These are phyloP conservation scores for Hondaea fermentalgiana DNA, from an alignment of 108 stramenopile species.

Conservation along the genomic window DNA sequence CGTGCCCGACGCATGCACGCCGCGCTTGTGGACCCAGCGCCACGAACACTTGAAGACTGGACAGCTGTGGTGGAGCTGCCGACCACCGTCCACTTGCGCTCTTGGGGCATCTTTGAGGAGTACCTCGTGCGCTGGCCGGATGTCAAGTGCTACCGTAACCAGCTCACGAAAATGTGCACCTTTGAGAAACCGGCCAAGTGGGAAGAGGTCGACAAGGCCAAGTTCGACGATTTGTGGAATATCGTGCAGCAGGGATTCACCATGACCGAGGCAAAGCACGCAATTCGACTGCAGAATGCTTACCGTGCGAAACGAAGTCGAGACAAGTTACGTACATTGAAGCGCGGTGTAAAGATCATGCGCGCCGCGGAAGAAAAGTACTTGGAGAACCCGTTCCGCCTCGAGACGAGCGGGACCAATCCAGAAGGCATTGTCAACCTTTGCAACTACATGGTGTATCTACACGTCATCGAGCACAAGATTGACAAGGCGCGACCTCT, in stretches of 20 bases:
- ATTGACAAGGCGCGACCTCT: not conserved
- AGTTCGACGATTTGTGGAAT: not conserved
- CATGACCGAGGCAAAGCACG: not conserved
- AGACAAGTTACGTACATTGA: not conserved
- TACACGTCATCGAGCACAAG: not conserved
- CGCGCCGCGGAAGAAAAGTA: not conserved
- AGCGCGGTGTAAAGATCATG: not conserved
- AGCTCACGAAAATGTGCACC: not conserved
- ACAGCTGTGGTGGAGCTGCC: not conserved
- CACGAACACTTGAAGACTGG: not conserved
- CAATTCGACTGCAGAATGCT: not conserved
- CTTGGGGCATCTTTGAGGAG: not conserved
- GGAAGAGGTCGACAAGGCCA: not conserved
- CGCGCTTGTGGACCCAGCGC: not conserved
- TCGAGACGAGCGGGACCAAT: not conserved
- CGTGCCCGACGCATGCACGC: not conserved
- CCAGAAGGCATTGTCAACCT: not conserved
- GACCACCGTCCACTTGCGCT: not conserved
- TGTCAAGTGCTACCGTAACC: not conserved
- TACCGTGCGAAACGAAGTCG: not conserved
- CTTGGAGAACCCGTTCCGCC: not conserved
- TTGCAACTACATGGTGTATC: not conserved
- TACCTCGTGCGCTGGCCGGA: not conserved
- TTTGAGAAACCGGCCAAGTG: not conserved
- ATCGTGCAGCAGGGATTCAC: not conserved